phyloP scores from a whole-genome alignment of 208 protist species.

The Sergeia podlipaevii region DNA sequence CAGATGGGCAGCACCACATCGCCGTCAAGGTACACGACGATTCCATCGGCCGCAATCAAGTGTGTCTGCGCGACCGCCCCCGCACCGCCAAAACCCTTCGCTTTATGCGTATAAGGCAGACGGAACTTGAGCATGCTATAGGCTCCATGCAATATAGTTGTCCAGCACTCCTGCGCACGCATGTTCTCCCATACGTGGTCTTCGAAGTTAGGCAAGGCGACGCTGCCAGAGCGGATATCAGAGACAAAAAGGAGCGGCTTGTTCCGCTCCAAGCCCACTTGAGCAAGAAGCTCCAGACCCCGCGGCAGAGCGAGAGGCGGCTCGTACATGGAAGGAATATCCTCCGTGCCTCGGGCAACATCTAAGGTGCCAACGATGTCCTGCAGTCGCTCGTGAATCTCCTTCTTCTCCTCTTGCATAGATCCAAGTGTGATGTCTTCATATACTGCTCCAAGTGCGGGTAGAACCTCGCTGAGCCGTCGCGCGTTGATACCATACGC shows the following conservation, averaged over 20 bases:
- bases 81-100: constrained; percentile 37
- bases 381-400: constrained; percentile 62
- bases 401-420: constrained; percentile 31
- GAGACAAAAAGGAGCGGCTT: constrained; percentile 92
- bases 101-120: constrained; percentile 89
- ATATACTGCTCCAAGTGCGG: constrained; percentile 60
- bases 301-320: constrained; percentile 43
- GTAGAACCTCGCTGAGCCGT: constrained; percentile 55
- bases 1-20: constrained; percentile 93
- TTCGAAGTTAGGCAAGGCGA: constrained; percentile 87
- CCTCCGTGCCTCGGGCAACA: constrained; percentile 81
- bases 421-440: constrained; percentile 32
- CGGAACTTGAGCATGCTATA: constrained; percentile 96
- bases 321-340: constrained; percentile 90
- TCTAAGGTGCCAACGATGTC: constrained; percentile 76
- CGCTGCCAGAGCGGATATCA: constrained; percentile 91
- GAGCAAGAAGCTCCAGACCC: constrained; percentile 68
- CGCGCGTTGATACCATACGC: constrained; percentile 89
- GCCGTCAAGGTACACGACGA: constrained; percentile 84
- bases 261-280: constrained; percentile 67
- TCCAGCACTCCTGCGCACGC: constrained; percentile 91
- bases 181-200: constrained; percentile 91
- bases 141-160: constrained; percentile 81
- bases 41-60: constrained; percentile 70
- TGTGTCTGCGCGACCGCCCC: constrained; percentile 23